Evolutionary conservation across 129 eudicot genomes (phyloP), one percentile per base, ranked within the genome.

Genomic region (Lactuca saligna): DNA sequence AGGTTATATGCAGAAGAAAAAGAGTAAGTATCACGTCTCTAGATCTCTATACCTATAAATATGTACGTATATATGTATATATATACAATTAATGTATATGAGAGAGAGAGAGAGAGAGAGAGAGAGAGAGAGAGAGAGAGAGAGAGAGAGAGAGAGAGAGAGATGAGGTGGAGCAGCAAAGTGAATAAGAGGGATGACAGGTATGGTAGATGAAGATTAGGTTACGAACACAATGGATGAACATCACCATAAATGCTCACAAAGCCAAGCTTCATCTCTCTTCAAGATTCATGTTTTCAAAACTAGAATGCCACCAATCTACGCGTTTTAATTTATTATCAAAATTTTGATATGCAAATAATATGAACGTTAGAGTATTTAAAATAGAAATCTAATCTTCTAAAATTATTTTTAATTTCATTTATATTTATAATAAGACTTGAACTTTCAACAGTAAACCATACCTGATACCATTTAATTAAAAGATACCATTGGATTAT

Each of bases 1-100:
- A 6, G 25, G 41, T 59, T 71, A 57, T 58, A 68, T 54, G 73
- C 39, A 68, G n/a, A 13, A n/a, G 15, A 35, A 68, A 56, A 39
- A 25, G 38, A 16, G 56, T 17, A 54, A 11, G 25, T 37, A 66
- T 54, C 51, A 37, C 39, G 39, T 58, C 42, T 8, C 17, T 61
- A 4, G 16, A 39, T 57, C 41, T 57, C 63, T 31, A 11, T 29
- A 20, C 5, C 5, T 8, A 61, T 61, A n/a, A 2, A 34, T 14
- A 34, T n/a, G 38, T 8, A 12, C 2, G 14, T 5, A 31, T 31
- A 12, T 31, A 57, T 12, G 12, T 12, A 57, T 31, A 12, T 4
- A 33, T 6, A 13, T 57, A 29, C 33, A 29, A 14, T 53, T 53
- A 53, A 53, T 15, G 57, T 17, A 5, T 15, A 53, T 15, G 4